Percentiles rank a stretch among this genome's conserved stretches.
These are phyloP conservation scores for Irpex sp. DNA, from an alignment of 1,284 basidiomycete genomes.

Conservation along the genomic window DNA sequence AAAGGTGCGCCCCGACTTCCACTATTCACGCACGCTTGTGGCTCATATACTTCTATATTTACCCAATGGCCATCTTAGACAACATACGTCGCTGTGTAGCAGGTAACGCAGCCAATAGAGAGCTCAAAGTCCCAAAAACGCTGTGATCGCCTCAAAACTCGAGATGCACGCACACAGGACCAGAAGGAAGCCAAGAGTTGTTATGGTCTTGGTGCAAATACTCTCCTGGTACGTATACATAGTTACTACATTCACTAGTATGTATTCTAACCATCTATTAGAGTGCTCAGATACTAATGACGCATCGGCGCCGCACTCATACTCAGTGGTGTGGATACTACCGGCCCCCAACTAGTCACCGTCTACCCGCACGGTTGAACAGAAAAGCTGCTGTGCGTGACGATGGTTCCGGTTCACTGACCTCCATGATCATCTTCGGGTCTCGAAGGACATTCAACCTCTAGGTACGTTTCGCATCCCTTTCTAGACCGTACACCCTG, in stretches of 20 bases:
- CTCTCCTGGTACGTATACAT: constrained; percentile 59
- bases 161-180: constrained; percentile 85
- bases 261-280: constrained; percentile 30
- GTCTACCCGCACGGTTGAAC: constrained; percentile 98
- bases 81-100: constrained; percentile 97
- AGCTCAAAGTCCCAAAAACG: constrained; percentile 74
- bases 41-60: constrained; percentile 57
- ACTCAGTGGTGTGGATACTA: constrained; percentile 92
- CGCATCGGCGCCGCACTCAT: constrained; percentile 95
- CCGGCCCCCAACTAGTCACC: constrained; percentile 91
- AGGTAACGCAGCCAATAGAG: constrained; percentile 96
- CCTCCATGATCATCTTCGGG: constrained; percentile 95
- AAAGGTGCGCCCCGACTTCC: background rate
- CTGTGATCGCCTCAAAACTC: constrained; percentile 91
- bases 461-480: constrained; percentile 47
- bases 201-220: constrained; percentile 90
- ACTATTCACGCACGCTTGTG: constrained; percentile 27
- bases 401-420: constrained; percentile 95
- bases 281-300: constrained; percentile 96
- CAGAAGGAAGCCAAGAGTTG: constrained; percentile 84
- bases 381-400: constrained; percentile 98
- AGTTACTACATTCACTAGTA: constrained; percentile 14
- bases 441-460: constrained; percentile 82
- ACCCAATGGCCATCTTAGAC: constrained; percentile 55
- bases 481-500: no score